Conservation (phyloP, 129 eudicot species). For the Calendula officinalis region DNA sequence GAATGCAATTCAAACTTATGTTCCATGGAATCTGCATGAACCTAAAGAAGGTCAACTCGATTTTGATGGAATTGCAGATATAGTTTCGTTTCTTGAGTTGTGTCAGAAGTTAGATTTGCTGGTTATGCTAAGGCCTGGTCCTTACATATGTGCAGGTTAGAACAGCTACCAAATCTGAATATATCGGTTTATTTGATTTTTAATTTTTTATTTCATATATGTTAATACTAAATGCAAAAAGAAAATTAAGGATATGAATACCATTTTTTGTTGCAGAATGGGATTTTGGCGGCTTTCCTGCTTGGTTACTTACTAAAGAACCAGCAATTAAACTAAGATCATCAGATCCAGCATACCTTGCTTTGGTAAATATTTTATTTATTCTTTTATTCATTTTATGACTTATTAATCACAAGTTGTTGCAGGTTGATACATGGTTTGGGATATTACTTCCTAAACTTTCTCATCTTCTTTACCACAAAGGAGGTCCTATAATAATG, state of each 20-base stretch:
- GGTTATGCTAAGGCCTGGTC: slow-evolving; percentile 93
- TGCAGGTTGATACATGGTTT: slow-evolving; percentile 92
- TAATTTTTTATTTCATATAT: neutral
- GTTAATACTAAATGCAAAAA: neutral
- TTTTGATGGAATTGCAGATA: slow-evolving; percentile 83
- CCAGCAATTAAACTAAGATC: slow-evolving; percentile 80
- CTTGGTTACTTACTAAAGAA: slow-evolving; percentile 86
- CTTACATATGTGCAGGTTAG: slow-evolving; percentile 95
- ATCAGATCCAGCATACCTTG: slow-evolving; percentile 69
- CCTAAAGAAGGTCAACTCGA: slow-evolving; percentile 68
- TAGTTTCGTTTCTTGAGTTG: slow-evolving; percentile 66
- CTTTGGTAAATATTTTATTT: slow-evolving; percentile 46
- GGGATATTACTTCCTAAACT: slow-evolving; percentile 67
- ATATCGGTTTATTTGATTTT: slow-evolving; percentile 1
- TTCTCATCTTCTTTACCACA: slow-evolving; percentile 71
- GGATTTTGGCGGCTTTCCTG: slow-evolving; percentile 97
- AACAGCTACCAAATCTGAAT: neutral
- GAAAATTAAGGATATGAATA: neutral
- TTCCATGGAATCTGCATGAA: slow-evolving; percentile 98
- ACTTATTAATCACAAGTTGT: slow-evolving; percentile 9
- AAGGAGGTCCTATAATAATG: slow-evolving; percentile 94
- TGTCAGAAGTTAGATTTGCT: slow-evolving; percentile 78
- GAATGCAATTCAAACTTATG: slow-evolving; percentile 94
- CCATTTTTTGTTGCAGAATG: slow-evolving; percentile 63
- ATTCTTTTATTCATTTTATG: slow-evolving; percentile 3